Evolutionary conservation across 495 filamentous ascomycete genomes (phyloP), one percentile per base, ranked within the genome.

Genomic region (Aspergillus wentii): DNA sequence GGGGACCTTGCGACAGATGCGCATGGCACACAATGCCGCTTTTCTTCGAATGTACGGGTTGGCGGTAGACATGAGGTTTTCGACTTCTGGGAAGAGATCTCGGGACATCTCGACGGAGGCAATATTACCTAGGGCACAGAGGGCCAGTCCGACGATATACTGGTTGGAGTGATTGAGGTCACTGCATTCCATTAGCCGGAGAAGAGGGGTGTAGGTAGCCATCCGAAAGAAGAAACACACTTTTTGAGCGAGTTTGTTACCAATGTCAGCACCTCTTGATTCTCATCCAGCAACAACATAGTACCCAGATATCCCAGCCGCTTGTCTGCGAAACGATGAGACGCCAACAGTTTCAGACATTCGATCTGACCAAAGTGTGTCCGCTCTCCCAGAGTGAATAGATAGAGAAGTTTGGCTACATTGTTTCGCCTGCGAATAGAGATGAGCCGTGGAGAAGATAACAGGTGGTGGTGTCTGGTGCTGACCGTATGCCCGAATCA

Each of bases 321-420:
- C 69, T 98, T 98, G 74, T 98, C 92, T 48, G 94, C 92, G 60
- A 98, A 98, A 26, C 90, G 86, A 42, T 94, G 90, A 8, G 94
- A 97, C 38, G 92, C 92, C 13, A 98, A 78, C 30, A 98, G 75
- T 65, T 97, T 98, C 56, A 98, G 75, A 64, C 92, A 98, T 82
- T 98, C 92, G 64, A 98, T 97, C 71, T 98, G 92, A 35, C 92
- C 92, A 57, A 98, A 98, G 68, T 98, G 92, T 43, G 92, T 98
- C 41, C 92, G 78, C 62, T 98, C 92, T 40, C 92, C 92, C n/a
- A 98, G 78, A 2, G 92, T 98, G 61, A 98, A 98, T 35, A 98
- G 86, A 54, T 98, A 98, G 26, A 98, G 75, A 14, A 98, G 78
- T 61, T 98, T 98, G 45, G 92, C 90, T 41, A 98, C 94, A 75